A percentile compares a stretch with the other conserved stretches of the same genome.
These are phyloP conservation scores for Didymella keratinophila DNA, from an alignment of 2,329 filamentous ascomycete genomes.

Conservation along the genomic window DNA sequence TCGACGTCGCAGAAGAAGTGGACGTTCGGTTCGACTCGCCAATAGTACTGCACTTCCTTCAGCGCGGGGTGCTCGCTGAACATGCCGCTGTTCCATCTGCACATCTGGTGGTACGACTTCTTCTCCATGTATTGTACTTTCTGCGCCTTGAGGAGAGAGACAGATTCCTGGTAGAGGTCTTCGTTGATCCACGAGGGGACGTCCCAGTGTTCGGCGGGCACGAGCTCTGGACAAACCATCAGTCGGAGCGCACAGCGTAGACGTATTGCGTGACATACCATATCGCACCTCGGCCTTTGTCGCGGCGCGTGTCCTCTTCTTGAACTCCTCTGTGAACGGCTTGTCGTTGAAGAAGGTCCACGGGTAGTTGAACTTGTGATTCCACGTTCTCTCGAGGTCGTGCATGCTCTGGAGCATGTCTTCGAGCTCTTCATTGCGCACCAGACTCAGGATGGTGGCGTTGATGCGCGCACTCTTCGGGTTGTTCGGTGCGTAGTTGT, in stretches of 20 bases:
- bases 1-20: constrained; percentile 99
- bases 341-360: constrained; percentile 99
- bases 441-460: constrained; percentile 88
- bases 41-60: constrained; percentile 86
- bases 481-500: constrained; percentile 80
- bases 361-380: constrained; percentile 98
- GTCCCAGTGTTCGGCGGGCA: constrained; percentile 95
- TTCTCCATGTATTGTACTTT: constrained; percentile 89
- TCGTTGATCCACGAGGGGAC: constrained; percentile 90
- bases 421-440: constrained; percentile 87
- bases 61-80: constrained; percentile 97
- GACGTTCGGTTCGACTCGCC: constrained; percentile 97
- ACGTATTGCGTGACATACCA: constrained; percentile 69
- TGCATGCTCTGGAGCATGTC: constrained; percentile 87
- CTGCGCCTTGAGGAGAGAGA: constrained; percentile 80
- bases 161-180: constrained; percentile 84
- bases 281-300: constrained; percentile 91
- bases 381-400: constrained; percentile 95
- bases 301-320: constrained; percentile 75
- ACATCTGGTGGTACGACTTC: constrained; percentile 98
- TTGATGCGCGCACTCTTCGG: constrained; percentile 84
- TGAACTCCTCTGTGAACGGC: constrained; percentile 93
- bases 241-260: too few relatives aligned
- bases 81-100: constrained; percentile 96
- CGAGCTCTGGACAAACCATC: constrained; percentile 67